Percentiles rank a stretch among this genome's conserved stretches.
Conservation (phyloP, 2,329 filamentous ascomycete species). For the Herpotrichia juniperi region DNA sequence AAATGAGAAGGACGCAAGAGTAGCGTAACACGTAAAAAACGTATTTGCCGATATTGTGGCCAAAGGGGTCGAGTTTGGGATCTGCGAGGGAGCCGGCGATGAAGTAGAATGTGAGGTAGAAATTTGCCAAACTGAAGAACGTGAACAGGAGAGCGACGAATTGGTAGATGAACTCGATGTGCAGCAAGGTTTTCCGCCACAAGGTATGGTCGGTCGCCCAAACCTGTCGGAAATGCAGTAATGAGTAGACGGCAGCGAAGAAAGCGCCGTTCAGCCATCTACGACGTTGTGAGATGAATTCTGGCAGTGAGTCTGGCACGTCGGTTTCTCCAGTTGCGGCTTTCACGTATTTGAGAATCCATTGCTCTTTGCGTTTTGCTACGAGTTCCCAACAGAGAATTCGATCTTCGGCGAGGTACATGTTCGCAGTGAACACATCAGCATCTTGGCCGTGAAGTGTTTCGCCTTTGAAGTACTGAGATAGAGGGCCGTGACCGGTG, state of each 20-base stretch:
- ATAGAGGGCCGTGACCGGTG: conserved; percentile 91
- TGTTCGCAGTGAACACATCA: conserved; percentile 96
- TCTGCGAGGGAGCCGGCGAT: conserved; percentile 89
- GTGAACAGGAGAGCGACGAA: conserved; percentile 92
- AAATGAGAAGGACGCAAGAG: conserved; percentile 83
- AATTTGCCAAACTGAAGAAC: conserved; percentile 97
- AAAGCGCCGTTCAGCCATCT: conserved; percentile 99
- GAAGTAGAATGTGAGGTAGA: conserved; percentile 99
- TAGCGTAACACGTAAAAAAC: conserved; percentile 91
- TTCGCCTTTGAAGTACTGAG: conserved; percentile 99
- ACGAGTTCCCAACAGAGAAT: conserved; percentile 95
- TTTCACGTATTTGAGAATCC: conserved; percentile 98
- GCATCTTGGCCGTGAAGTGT: conserved; percentile 95
- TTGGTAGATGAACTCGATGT: conserved; percentile 96
- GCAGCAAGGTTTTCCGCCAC: conserved; percentile 85
- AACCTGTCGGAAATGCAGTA: conserved; percentile 92
- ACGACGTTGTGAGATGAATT: conserved; percentile 95
- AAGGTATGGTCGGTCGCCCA: conserved; percentile 92
- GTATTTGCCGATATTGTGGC: conserved; percentile 79
- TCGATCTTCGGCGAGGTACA: conserved; percentile 89
- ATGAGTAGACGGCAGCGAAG: conserved; percentile 96
- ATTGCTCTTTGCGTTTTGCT: conserved; percentile 90
- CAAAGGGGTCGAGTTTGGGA: conserved; percentile 82
- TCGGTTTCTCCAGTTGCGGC: conserved; percentile 96
- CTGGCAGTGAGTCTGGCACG: conserved; percentile 93